These are phyloP conservation scores for Arachis stenosperma DNA, from an alignment of 306 rosid genomes.

Conservation along the genomic window DNA sequence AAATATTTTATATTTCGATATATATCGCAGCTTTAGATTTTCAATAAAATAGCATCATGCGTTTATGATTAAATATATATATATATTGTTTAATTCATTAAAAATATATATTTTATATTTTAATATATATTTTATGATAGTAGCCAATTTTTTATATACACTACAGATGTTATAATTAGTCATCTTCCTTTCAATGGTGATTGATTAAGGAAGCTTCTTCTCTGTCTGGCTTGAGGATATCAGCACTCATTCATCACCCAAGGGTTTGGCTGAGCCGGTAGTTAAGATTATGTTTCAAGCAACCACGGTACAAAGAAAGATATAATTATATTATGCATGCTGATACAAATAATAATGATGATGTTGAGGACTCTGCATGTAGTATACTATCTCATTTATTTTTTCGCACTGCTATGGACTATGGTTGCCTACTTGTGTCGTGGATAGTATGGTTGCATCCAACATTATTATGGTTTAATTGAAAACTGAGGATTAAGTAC, in stretches of 20 bases:
- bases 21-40: not conserved
- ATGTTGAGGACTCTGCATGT: slow-evolving; percentile 40
- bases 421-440: too few species aligned
- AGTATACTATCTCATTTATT: slow-evolving; percentile 1
- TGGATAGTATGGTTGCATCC: slow-evolving; percentile 37
- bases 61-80: too few species aligned
- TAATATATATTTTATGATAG: not conserved
- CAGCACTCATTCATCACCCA: slow-evolving; percentile 17
- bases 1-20: slow-evolving; percentile 54
- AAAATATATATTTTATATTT: slow-evolving; percentile 56
- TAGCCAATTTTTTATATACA: too few species aligned
- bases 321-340: slow-evolving; percentile 28
- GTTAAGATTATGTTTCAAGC: slow-evolving; percentile 30
- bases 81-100: not conserved
- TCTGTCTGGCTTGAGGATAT: slow-evolving; percentile 2
- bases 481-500: not conserved
- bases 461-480: slow-evolving; percentile 10
- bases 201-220: slow-evolving; percentile 22
- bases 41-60: too few species aligned
- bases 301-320: slow-evolving; percentile 24
- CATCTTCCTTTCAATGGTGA: not conserved
- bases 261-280: not conserved
- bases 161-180: too few species aligned
- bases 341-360: slow-evolving; percentile 35
- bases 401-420: too few species aligned